These are phyloP conservation scores for Zygoascus biomembranicola DNA, from an alignment of 805 yeast species.

Conservation along the genomic window DNA sequence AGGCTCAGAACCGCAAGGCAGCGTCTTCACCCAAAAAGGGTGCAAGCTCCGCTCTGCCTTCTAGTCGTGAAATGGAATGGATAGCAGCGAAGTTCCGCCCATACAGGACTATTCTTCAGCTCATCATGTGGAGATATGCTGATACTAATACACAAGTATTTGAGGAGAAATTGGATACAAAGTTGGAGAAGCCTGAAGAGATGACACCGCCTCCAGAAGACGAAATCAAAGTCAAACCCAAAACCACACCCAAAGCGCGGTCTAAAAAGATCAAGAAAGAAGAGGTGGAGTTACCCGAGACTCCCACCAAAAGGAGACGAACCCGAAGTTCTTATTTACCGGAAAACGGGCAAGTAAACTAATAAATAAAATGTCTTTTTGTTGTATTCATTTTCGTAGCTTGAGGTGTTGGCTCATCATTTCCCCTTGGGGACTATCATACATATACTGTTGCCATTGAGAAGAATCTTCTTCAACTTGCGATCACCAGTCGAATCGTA, in stretches of 20 bases:
- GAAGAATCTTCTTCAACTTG: slow-evolving; percentile 27
- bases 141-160: slow-evolving; percentile 46
- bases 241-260: not conserved
- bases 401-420: not conserved
- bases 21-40: slow-evolving; percentile 27
- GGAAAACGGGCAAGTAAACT: not conserved
- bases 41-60: slow-evolving; percentile 27
- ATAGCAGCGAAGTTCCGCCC: slow-evolving; percentile 59
- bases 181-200: not conserved
- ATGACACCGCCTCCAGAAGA: not conserved
- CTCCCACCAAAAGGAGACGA: not conserved
- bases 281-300: not conserved
- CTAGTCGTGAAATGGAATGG: slow-evolving; percentile 48
- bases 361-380: not conserved
- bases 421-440: slow-evolving; percentile 29
- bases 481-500: slow-evolving; percentile 25
- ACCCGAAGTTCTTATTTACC: not conserved
- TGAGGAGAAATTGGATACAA: slow-evolving; percentile 14
- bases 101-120: slow-evolving; percentile 57
- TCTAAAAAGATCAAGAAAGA: not conserved
- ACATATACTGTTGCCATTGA: slow-evolving; percentile 34
- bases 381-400: too few species aligned
- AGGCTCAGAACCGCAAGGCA: slow-evolving; percentile 29
- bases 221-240: not conserved
- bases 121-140: slow-evolving; percentile 65